A percentile compares a stretch with the other conserved stretches of the same genome.
phyloP scores from a whole-genome alignment of 768 basidiomycete species.

The Naganishia vishniacii region DNA sequence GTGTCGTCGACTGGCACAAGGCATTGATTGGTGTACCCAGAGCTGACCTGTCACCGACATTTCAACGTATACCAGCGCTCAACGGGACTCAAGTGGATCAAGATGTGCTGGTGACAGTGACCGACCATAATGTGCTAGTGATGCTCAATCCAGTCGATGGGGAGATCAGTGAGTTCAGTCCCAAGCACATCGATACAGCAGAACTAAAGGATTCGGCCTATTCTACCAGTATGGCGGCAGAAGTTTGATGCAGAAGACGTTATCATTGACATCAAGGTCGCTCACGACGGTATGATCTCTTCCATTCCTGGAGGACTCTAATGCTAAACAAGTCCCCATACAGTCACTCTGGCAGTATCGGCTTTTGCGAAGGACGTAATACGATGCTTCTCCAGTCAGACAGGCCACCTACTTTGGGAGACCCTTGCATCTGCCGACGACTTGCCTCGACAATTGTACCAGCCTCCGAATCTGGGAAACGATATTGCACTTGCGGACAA shows the following conservation, averaged over 20 bases:
- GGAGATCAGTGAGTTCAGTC: constrained; percentile 57
- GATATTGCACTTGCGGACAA: constrained; percentile 50
- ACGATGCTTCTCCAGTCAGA: constrained; percentile 61
- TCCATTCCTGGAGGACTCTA: background rate
- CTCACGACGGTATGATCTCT: constrained; percentile 56
- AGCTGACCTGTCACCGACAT: constrained; percentile 58
- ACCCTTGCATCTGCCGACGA: constrained; percentile 55
- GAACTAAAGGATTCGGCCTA: background rate
- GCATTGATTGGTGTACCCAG: constrained; percentile 68
- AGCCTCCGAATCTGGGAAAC: constrained; percentile 59
- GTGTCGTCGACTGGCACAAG: constrained; percentile 77
- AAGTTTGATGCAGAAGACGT: constrained; percentile 65
- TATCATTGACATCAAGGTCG: constrained; percentile 61
- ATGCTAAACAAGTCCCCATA: constrained; percentile 4
- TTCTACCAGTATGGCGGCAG: constrained; percentile 67
- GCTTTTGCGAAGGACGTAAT: constrained; percentile 66
- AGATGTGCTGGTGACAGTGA: constrained; percentile 32
- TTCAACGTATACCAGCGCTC: constrained; percentile 51
- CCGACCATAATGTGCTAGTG: constrained; percentile 66
- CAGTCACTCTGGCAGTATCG: constrained; percentile 69
- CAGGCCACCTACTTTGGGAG: constrained; percentile 66
- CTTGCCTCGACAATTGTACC: constrained; percentile 51
- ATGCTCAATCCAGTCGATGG: constrained; percentile 66
- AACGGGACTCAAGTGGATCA: constrained; percentile 26
- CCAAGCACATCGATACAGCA: constrained; percentile 35